Conservation (phyloP, 2,329 filamentous ascomycete species). For the Stachybotrys elegans region DNA sequence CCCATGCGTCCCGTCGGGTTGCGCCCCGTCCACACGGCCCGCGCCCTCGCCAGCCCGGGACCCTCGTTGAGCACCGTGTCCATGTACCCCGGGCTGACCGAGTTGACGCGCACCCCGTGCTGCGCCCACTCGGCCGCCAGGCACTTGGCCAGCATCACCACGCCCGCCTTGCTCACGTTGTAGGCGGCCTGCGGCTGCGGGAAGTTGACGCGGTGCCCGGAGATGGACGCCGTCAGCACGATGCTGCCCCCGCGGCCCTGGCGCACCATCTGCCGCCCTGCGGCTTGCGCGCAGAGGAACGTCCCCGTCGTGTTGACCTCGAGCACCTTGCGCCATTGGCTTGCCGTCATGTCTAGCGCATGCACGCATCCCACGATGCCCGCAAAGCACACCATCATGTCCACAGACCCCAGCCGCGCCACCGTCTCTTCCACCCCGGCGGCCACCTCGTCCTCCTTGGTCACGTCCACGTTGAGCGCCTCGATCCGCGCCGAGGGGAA, state of each 20-base stretch:
- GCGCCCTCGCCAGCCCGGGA: constrained; percentile 46
- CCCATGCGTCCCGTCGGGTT: constrained; percentile 65
- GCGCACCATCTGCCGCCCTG: constrained; percentile 41
- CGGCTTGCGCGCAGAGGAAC: constrained; percentile 63
- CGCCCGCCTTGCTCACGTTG: constrained; percentile 64
- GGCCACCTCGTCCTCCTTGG: constrained; percentile 11
- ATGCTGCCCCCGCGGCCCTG: constrained; percentile 48
- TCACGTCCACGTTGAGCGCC: constrained; percentile 12
- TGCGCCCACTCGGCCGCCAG: constrained; percentile 66
- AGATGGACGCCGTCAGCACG: constrained; percentile 62
- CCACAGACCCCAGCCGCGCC: constrained; percentile 12
- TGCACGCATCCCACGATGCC: constrained; percentile 61
- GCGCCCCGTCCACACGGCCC: constrained; percentile 50
- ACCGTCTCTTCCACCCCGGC: constrained; percentile 8
- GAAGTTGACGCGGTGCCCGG: constrained; percentile 62
- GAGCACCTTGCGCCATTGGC: constrained; percentile 54
- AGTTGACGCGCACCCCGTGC: constrained; percentile 67
- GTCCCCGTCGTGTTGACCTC: constrained; percentile 66
- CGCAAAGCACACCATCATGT: constrained; percentile 33
- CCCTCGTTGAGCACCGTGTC: constrained; percentile 70
- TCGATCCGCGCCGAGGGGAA: constrained; percentile 13
- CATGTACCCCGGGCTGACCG: constrained; percentile 70
- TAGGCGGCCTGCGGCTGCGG: constrained; percentile 68
- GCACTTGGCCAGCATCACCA: constrained; percentile 55
- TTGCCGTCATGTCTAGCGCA: constrained; percentile 41